Conservation (phyloP, 768 basidiomycete species). For the Tricholoma furcatifolium region DNA sequence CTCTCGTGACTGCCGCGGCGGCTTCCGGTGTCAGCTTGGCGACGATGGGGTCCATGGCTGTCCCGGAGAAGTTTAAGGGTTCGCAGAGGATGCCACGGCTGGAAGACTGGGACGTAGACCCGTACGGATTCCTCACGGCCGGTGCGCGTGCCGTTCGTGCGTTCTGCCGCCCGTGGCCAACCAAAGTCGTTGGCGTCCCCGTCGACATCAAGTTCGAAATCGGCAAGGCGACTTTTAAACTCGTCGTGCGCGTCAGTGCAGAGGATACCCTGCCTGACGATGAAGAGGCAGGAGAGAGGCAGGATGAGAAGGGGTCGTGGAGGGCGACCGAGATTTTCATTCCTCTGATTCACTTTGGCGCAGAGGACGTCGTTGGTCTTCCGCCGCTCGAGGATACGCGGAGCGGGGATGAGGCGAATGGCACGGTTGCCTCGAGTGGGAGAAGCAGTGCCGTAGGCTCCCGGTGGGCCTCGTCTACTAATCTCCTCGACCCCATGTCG, state of each 20-base stretch:
- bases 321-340: conserved; percentile 88
- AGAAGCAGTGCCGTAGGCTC: conserved; percentile 15
- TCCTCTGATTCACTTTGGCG: conserved; percentile 87
- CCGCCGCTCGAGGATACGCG: background rate
- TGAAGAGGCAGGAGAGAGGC: conserved; percentile 26
- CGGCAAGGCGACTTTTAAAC: conserved; percentile 62
- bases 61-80: background rate
- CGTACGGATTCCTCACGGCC: conserved; percentile 75
- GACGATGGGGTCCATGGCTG: conserved; percentile 10
- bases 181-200: conserved; percentile 68
- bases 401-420: conserved; percentile 18
- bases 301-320: conserved; percentile 23
- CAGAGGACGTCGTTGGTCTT: conserved; percentile 11
- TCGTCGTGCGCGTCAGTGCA: conserved; percentile 59
- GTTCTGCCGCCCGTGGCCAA: conserved; percentile 83
- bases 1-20: conserved; percentile 19
- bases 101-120: conserved; percentile 41
- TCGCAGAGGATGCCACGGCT: conserved; percentile 15
- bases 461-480: conserved; percentile 13
- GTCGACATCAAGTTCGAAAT: conserved; percentile 76
- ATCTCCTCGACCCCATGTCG: conserved; percentile 9
- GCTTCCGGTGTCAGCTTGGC: conserved; percentile 27
- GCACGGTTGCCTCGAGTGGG: conserved; percentile 7
- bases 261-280: conserved; percentile 46
- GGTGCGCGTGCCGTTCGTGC: conserved; percentile 85